Base-by-base conservation (phyloP, 2,329 filamentous ascomycete genomes). In the Botrytis aclada region DNA sequence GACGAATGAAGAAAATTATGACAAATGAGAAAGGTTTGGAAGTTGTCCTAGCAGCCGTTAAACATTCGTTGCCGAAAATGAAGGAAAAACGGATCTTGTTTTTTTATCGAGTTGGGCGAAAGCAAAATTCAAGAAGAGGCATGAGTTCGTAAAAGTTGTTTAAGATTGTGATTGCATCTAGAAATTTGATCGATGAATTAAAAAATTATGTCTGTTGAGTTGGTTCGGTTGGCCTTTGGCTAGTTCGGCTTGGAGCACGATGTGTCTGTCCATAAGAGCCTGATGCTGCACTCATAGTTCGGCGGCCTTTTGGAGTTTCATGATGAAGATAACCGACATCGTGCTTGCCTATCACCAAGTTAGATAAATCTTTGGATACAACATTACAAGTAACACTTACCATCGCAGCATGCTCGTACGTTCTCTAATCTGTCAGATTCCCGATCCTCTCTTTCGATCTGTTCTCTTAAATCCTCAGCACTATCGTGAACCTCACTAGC, bases 391-490 rank as follows among this genome's bases (percentile, higher is more conserved):
- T 47, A 25, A n/a, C 34, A 85, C 91, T 88, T 87, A 95, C 95
- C 96, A 88, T 98, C 96, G 83, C 96, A 99, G 84, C 96, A 99
- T 74, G 95, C 95, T 80, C 96, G 88, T 76, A 99, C 96, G 82
- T 99, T 98, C 86, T 98, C 95, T 79, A 98, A 86, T 75, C 91
- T 88, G 80, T 95, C 93, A 39, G 91, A 86, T 77, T 95, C 92
- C 71, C 89, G 86, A 79, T 95, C 92, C 80, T 94, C 91, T 75
- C 88, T 86, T 83, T 95, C 93, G 78, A 95, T 93, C 76, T 95
- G 90, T 76, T 91, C 88, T 72, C 93, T 87, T 73, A 97, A 82
- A 80, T 98, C 94, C 82, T 97, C 94, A 4, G 93, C 93, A 78
- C 91, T 94, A 80, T 95, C 92, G 76, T 91, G 89, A 25, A 89